A percentile compares a stretch with the other conserved stretches of the same genome.
phyloP scores from a whole-genome alignment of 176 grass and related monocot species.

The Oryza meridionalis region DNA sequence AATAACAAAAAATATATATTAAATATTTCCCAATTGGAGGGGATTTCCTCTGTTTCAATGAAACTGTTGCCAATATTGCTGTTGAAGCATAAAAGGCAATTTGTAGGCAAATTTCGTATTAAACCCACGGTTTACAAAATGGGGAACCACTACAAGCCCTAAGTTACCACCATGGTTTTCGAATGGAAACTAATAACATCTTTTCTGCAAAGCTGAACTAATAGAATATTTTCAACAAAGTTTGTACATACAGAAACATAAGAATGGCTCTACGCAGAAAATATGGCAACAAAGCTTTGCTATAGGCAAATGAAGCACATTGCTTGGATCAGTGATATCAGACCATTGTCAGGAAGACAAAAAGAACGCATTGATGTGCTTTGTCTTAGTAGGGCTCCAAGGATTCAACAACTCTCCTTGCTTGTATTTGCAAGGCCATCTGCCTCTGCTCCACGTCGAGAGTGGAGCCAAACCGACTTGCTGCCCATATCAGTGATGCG shows the following conservation, averaged over 20 bases:
- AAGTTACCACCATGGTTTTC: conserved; percentile 17
- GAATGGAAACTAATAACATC: conserved; percentile 24
- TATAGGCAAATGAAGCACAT: conserved; percentile 5
- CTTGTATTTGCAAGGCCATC: conserved; percentile 89
- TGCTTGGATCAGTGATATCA: neutral
- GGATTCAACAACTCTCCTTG: conserved; percentile 82
- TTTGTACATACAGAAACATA: conserved; percentile 14
- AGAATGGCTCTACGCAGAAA: conserved; percentile 43
- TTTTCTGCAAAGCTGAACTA: neutral
- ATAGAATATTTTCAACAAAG: conserved; percentile 19
- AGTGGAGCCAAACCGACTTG: conserved; percentile 90
- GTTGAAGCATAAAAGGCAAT: too few relatives aligned
- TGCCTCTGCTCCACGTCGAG: conserved; percentile 83
- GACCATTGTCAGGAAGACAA: conserved; percentile 18
- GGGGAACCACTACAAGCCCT: neutral
- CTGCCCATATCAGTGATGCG: conserved; percentile 83
- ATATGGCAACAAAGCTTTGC: conserved; percentile 12
- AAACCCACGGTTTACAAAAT: neutral
- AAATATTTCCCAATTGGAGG: too few relatives aligned
- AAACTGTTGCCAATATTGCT: too few relatives aligned
- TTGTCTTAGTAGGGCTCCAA: conserved; percentile 66
- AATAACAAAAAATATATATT: too few relatives aligned
- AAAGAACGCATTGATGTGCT: neutral
- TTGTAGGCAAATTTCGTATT: neutral
- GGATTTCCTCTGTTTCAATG: too few relatives aligned